Conservation (phyloP, 331 rosid genomes). For the Quercus lobata region DNA sequence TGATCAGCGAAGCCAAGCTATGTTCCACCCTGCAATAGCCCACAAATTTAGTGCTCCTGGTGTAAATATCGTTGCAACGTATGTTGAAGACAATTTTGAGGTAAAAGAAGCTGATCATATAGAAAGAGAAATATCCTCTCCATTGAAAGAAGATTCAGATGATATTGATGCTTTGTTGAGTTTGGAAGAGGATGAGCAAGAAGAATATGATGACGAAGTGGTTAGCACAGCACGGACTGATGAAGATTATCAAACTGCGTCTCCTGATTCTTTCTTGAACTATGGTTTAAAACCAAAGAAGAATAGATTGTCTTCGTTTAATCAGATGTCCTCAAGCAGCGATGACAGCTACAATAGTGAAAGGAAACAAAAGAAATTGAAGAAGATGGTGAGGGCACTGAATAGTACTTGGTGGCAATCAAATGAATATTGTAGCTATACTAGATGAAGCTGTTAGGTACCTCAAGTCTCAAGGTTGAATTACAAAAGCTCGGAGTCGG, state of each 20-base stretch:
- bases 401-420: conserved; percentile 74
- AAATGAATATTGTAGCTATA: conserved; percentile 63
- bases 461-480: conserved; percentile 87
- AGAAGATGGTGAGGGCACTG: conserved; percentile 74
- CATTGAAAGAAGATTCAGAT: conserved; percentile 63
- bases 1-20: conserved; percentile 61
- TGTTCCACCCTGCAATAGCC: conserved; percentile 80
- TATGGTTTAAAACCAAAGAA: conserved; percentile 56
- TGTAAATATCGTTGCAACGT: conserved; percentile 43
- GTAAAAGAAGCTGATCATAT: conserved; percentile 27
- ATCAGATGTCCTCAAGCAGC: conserved; percentile 33
- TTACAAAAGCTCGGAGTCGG: conserved; percentile 65
- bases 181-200: conserved; percentile 60
- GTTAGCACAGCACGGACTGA: conserved; percentile 76
- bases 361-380: conserved; percentile 58
- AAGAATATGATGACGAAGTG: conserved; percentile 71
- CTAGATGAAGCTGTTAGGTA: conserved; percentile 88
- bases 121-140: conserved; percentile 49
- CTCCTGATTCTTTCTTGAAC: conserved; percentile 61
- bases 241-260: conserved; percentile 40
- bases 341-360: conserved; percentile 36
- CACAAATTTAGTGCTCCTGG: conserved; percentile 51
- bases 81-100: conserved; percentile 38
- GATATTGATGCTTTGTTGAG: conserved; percentile 90
- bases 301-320: conserved; percentile 34